Base-by-base conservation (phyloP, 106 monocot species). In the Dendrobium officinale region DNA sequence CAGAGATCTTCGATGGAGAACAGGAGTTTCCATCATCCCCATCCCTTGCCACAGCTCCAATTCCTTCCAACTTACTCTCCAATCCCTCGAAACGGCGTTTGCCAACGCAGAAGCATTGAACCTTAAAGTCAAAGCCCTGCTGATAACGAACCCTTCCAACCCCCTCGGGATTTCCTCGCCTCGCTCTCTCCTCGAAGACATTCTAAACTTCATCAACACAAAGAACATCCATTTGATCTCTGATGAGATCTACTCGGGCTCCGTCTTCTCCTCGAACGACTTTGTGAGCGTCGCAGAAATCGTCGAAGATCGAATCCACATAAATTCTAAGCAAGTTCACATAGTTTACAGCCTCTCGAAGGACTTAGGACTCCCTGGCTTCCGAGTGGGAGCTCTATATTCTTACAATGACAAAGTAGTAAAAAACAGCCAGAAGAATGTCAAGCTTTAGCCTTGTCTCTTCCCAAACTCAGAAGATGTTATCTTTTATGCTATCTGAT, bases 221-320 rank as follows among this genome's bases (percentile, higher is more conserved):
- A 88, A 92, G 70, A 73, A 90, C 85, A 92, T 95, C 67, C 92
- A 95, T 84, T 81, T 92, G 44, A 85, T 95, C 27, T 92, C 92
- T 4, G 95, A 95, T 59, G 95, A 95, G 84, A 95, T 95, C 42
- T 92, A 95, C 92, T 95, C 92, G 0, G 92, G 95, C 31, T 95
- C 92, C 0, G 90, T 92, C 29, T 95, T 92, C 86, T 84, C 90
- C 6, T 64, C 83, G 3, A 26, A 80, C 2, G 90, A 90, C 55
- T 92, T 95, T 64, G 85, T 86, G 10, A 95, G 95, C 81, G 68
- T 95, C 6, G 92, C 95, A 0, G 95, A 95, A 75, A 58, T 95
- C 29, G 84, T 89, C 2, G 83, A 33, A 40, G 33, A 10, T 3
- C 9, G 72, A 40, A 26, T 0, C 15, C 15, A 9, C 20, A 15